A percentile compares a stretch with the other conserved stretches of the same genome.
Evolutionary conservation across 768 basidiomycete species (phyloP).

Genomic region (Xerocomellus amylosporus): DNA sequence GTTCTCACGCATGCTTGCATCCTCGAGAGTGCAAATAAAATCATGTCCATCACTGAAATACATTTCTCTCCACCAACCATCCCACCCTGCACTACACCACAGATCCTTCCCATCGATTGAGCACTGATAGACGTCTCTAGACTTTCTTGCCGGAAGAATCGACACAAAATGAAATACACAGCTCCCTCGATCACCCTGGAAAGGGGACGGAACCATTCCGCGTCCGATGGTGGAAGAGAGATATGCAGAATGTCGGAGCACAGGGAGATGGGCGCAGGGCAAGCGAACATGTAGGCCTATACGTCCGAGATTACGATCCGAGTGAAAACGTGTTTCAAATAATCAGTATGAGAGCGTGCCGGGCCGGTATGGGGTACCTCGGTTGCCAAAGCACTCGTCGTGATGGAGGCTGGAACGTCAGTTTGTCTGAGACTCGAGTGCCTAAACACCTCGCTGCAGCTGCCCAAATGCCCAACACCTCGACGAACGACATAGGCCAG

Average conservation of each 20-base stretch:
- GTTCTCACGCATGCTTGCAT: conserved; percentile 18
- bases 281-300: background rate
- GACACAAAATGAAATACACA: background rate
- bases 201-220: too few relatives aligned
- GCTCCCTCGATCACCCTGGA: background rate
- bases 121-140: background rate
- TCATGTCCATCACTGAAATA: conserved; percentile 8
- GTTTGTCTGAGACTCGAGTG: background rate
- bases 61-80: background rate
- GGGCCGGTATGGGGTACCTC: background rate
- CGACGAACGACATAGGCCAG: background rate
- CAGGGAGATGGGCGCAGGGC: background rate
- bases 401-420: conserved; percentile 3
- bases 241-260: background rate
- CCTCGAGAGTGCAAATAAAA: conserved; percentile 1
- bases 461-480: background rate
- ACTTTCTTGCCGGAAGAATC: too few relatives aligned
- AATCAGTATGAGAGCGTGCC: background rate
- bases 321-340: background rate
- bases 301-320: conserved; percentile 1
- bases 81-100: background rate
- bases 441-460: background rate
- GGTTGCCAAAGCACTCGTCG: conserved; percentile 22
- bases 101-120: conserved; percentile 15
- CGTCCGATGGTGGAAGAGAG: too few relatives aligned